A percentile compares a stretch with the other conserved stretches of the same genome.
phyloP scores from a whole-genome alignment of 768 basidiomycete genomes.

The Cubamyces lactineus region DNA sequence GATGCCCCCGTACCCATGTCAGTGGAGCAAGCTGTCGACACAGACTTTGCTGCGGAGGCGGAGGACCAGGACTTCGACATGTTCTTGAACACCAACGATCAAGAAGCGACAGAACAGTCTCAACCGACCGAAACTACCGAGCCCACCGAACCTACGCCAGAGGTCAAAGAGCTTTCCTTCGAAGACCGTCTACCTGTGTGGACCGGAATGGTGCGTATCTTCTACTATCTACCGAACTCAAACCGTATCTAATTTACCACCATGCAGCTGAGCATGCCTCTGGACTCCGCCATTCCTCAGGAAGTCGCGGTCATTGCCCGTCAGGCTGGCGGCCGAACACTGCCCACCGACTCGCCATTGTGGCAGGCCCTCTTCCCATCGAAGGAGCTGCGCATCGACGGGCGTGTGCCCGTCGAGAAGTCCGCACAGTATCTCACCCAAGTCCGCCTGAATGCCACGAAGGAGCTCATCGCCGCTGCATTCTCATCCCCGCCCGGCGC shows the following conservation, averaged over 20 bases:
- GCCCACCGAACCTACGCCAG: constrained; percentile 33
- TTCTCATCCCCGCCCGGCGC: constrained; percentile 57
- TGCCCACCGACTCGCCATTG: constrained; percentile 58
- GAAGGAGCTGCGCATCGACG: constrained; percentile 74
- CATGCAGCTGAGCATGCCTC: constrained; percentile 73
- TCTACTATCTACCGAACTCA: background rate
- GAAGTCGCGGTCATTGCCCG: constrained; percentile 69
- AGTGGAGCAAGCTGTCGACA: constrained; percentile 35
- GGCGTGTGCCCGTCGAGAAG: constrained; percentile 77
- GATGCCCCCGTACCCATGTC: constrained; percentile 38
- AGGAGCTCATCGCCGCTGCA: constrained; percentile 79
- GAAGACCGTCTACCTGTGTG: constrained; percentile 67
- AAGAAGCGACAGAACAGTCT: constrained; percentile 32
- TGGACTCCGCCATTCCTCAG: constrained; percentile 71
- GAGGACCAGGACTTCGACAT: constrained; percentile 88
- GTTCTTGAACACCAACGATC: constrained; percentile 71
- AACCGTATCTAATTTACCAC: constrained; percentile 23
- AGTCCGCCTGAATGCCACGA: constrained; percentile 72
- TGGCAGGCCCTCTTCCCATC: constrained; percentile 82
- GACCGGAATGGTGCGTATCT: constrained; percentile 66
- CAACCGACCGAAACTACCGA: constrained; percentile 20
- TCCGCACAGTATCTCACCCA: constrained; percentile 80
- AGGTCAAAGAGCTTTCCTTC: constrained; percentile 52
- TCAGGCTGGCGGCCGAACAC: constrained; percentile 75
- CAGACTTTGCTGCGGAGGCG: constrained; percentile 44